Base-by-base conservation (phyloP, 179 eudicot genomes). In the Spergularia azorica region DNA sequence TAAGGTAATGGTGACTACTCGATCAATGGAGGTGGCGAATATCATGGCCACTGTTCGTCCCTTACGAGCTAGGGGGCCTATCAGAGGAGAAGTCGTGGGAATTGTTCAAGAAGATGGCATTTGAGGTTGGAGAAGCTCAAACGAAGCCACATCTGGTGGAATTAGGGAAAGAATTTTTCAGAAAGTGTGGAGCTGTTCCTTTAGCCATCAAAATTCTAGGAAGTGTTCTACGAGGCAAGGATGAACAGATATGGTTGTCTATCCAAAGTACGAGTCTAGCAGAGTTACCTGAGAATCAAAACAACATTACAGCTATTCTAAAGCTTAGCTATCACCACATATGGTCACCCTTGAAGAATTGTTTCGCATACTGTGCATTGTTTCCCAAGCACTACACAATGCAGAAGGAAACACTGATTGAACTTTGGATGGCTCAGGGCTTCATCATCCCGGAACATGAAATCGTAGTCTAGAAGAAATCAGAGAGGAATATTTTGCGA, bases 401-500 rank as follows among this genome's bases (percentile, higher is more conserved):
- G 2, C 1, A 56, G 18, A 75, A 58, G 59, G 61, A 26, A 4
- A 62, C 60, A 12, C 11, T 81, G 66, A 56, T 73, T 5, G 54
- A 74, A 50, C 63, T 78, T 1, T 84, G 84, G 87, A 73, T 84
- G 74, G 84, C 84, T 0, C 76, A 84, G 61, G 87, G 87, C 2
- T 78, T 79, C 41, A 43, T 84, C 5, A 12, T 75, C 17, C 20
- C 70, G 17, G 18, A 13, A 2, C 2, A 51, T 57, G n/a, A n/a
- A 67, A 38, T 14, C 71, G n/a, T 20, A 71, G 78, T 18, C 14
- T 68, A 14, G 77, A 85, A 21, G 81, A n/a, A 82, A 11, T 67
- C 9, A 82, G 79, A 12, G 80, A 77, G 17, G 71, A 72, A 43
- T 80, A 78, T 65, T 18, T 85, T 8, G 61, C 8, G 63, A 4